Evolutionary conservation across 176 grass and related monocot genomes (phyloP), one percentile per base, ranked within the genome.

Genomic region (Paspalum notatum): DNA sequence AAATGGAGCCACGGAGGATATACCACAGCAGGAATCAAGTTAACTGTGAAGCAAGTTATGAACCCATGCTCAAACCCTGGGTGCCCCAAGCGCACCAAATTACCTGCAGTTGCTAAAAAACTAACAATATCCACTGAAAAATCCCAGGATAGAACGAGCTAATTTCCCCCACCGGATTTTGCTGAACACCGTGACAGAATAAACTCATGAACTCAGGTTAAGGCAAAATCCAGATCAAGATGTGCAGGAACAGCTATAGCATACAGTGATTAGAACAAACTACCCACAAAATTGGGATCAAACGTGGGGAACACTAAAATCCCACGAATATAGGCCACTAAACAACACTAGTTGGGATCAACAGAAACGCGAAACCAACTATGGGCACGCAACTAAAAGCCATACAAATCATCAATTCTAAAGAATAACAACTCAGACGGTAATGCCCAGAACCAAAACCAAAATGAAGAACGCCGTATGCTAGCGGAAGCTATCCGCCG

Each of bases 41-140:
- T 37, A 76, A 60, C n/a, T 21, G n/a, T n/a, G n/a, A n/a, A 52
- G 20, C 38, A 7, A 16, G 32, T 52, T 65, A 77, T 18, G 52
- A 77, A 57, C n/a, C 40, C 56, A 76, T 54, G 26, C 38, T 46
- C 59, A 81, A 79, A 27, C 24, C 66, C 24, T 18, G 55, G 66
- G 24, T 37, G 21, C 40, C 18, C 61, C 15, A 46, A 46, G 45
- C 12, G 45, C 45, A 46, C 1, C 45, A n/a, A n/a, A n/a, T n/a
- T n/a, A n/a, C n/a, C n/a, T n/a, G n/a, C n/a, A n/a, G n/a, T n/a
- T n/a, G n/a, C n/a, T n/a, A n/a, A n/a, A n/a, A n/a, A n/a, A n/a
- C n/a, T n/a, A n/a, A n/a, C n/a, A n/a, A n/a, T n/a, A n/a, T 77
- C 13, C 8, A 44, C 56, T 39, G 4, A 52, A 44, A 67, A 59